Base-by-base conservation (phyloP, 495 filamentous ascomycete species). In the Cercophora samala region DNA sequence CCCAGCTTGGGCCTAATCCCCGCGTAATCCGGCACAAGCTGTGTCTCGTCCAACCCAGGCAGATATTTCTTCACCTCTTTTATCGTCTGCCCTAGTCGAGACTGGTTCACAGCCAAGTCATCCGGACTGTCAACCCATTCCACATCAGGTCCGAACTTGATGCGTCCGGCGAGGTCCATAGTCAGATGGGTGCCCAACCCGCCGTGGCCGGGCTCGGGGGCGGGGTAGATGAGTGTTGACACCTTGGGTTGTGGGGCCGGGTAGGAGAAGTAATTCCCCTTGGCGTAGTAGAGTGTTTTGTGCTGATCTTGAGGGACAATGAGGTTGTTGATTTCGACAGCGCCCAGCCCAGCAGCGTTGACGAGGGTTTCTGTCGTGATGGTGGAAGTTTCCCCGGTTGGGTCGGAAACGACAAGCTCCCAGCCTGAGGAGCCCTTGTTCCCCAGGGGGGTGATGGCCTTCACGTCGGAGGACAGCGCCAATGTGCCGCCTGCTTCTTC, bases 251-350 rank as follows among this genome's bases (percentile, higher is more conserved):
- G 70, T 3, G 88, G 85, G 0, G 86, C 78, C 2, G 83, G 76
- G 79, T 97, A 97, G 37, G 91, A 92, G 80, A 94, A 97, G 80
- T 99, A 99, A 13, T 92, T 93, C 0, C 95, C 95, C 80, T 98
- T 99, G 26, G 94, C 95, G 78, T 90, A 99, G 77, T 85, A 90
- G 3, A 91, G 85, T 15, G 77, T 84, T 18, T 80, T 76, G 61
- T 88, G 87, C 0, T 86, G 79, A 4, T 78, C 79, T 0, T 71
- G 29, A 0, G 91, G 90, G 0, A 94, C 83, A 26, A 99, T 84
- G 82, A 92, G 87, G 77, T 99, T 99, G 64, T 88, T 90, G 23
- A 98, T 81, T 13, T 74, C 77, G 53, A 91, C 89, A 11, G 95
- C 92, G 56, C 82, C 85, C 19, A 96, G 85, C 0, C 95, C 95